Evolutionary conservation across 2,329 filamentous ascomycete species (phyloP).

Genomic region (Sporothrix inflata): DNA sequence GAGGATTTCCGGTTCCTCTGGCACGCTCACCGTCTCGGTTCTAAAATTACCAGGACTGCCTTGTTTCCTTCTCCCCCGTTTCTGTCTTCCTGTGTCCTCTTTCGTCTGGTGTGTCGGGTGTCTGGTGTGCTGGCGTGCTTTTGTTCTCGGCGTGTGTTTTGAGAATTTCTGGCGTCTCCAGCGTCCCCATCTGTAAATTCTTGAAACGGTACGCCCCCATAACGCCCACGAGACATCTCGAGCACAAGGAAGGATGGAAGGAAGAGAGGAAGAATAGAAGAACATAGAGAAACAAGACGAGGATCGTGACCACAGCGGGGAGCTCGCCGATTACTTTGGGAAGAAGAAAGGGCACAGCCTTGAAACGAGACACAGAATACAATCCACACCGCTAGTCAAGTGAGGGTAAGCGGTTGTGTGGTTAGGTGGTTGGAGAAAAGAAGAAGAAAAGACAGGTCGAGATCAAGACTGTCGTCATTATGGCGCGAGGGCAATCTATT

Average conservation of each 20-base stretch:
- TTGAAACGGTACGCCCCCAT: background rate
- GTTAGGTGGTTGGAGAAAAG: background rate
- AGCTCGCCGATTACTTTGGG: background rate
- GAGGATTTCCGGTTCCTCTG: background rate
- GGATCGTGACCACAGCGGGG: background rate
- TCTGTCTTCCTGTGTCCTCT: background rate
- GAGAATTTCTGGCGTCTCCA: background rate
- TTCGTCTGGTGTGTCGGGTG: background rate
- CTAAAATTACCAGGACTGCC: conserved; percentile 11
- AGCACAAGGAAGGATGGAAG: background rate
- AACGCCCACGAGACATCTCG: background rate
- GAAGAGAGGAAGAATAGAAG: background rate
- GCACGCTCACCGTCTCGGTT: background rate
- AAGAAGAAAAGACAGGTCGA: background rate
- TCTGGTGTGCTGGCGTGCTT: background rate
- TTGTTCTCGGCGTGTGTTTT: background rate
- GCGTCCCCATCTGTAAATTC: background rate
- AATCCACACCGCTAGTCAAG: background rate
- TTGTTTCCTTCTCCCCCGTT: background rate
- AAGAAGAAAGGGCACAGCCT: background rate
- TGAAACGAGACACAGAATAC: background rate
- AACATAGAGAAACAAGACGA: background rate
- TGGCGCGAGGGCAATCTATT: background rate
- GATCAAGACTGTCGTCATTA: background rate
- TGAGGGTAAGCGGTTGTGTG: no score